Evolutionary conservation across 768 basidiomycete genomes (phyloP), one percentile per base, ranked within the genome.

Genomic region (Coprinopsis marcescibilis): DNA sequence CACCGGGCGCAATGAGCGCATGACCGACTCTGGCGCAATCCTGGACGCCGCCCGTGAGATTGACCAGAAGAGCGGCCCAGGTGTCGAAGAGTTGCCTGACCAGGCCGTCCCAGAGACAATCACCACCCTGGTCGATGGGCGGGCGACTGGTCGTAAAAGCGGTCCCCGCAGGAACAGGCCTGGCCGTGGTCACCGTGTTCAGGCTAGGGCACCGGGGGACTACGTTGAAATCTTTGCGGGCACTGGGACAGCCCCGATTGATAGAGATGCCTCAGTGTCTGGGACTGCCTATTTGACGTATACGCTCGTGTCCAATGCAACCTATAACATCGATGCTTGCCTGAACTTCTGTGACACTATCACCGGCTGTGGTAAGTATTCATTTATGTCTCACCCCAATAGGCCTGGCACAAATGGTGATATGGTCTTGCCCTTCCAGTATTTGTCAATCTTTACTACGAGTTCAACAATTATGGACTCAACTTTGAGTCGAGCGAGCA

Each of bases 371-470:
- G 39, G 39, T 40, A 17, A 20, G 39, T 40, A 10, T 10, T 15
- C 15, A 6, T 5, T 20, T 49, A n/a, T n/a, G n/a, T n/a, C n/a
- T n/a, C 53, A 1, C 61, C 69, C 12, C 42, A 62, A 0, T 57
- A 52, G 5, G n/a, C n/a, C n/a, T n/a, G n/a, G n/a, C n/a, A 75
- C 73, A 57, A 71, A 73, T 73, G 56, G 32, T 68, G 45, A 15
- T 24, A 21, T 24, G 5, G 8, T 11, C 33, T 17, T 32, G 8
- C 34, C 26, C 26, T 29, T 23, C 7, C 38, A 76, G 75, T 72
- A 4, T 75, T 75, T 49, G 73, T 63, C 14, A 77, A 77, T 51
- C 47, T 77, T 15, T 77, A 65, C 47, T 75, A 77, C 58, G 73
- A 77, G 49, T 65, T 57, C 59, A 75, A 74, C 55, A 75, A 75